These are phyloP conservation scores for Chaetomiaceae sp. DNA, from an alignment of 2,329 filamentous ascomycete genomes.

Conservation along the genomic window DNA sequence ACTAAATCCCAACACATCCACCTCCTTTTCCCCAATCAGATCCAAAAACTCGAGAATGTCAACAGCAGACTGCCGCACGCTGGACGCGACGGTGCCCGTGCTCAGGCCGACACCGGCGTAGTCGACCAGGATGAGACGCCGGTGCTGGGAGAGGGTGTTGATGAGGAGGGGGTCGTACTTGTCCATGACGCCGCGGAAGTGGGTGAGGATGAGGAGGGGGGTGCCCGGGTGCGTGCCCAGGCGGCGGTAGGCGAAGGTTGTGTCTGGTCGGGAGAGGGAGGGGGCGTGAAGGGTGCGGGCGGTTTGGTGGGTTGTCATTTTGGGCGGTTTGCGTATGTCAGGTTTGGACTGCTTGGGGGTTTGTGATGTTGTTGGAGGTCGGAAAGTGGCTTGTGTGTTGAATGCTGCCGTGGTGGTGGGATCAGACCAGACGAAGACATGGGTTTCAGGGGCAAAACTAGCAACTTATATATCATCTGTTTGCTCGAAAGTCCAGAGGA, in stretches of 20 bases:
- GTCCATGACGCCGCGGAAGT: conserved; percentile 32
- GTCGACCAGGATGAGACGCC: conserved; percentile 45
- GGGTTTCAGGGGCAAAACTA: no score
- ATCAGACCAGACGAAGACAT: no score
- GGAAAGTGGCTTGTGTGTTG: no score
- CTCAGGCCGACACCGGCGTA: conserved; percentile 45
- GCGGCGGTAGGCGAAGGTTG: conserved; percentile 19
- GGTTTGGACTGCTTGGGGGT: no score
- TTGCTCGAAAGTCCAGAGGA: no score
- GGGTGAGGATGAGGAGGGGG: conserved; percentile 20
- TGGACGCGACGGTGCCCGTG: conserved; percentile 39
- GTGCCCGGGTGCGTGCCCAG: conserved; percentile 14
- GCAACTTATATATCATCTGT: no score
- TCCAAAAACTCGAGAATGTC: conserved; percentile 27
- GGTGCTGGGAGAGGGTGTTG: conserved; percentile 39
- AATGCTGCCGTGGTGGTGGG: no score
- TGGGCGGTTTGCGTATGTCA: no score
- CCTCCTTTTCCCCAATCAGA: conserved; percentile 31
- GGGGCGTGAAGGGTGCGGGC: conserved; percentile 16
- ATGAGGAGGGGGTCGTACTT: conserved; percentile 39
- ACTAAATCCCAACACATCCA: conserved; percentile 47
- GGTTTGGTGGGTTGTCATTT: conserved; percentile 22
- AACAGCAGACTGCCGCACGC: conserved; percentile 27
- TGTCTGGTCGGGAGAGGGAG: not conserved
- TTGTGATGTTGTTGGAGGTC: not conserved